A percentile compares a stretch with the other conserved stretches of the same genome.
Conservation (phyloP, 2,329 filamentous ascomycete genomes). For the Aureobasidium melanogenum region DNA sequence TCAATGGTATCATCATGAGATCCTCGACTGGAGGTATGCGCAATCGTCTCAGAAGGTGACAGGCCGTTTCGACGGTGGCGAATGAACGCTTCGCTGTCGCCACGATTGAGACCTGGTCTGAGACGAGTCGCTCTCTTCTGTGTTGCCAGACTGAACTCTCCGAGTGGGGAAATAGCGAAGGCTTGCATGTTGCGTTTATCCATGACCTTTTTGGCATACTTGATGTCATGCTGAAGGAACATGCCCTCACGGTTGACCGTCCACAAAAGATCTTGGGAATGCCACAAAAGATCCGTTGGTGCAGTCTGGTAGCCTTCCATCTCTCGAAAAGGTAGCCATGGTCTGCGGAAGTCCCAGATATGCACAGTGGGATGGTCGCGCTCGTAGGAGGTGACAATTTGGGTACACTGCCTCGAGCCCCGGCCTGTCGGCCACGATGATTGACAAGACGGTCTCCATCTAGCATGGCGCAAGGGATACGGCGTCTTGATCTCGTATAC, state of each 20-base stretch:
- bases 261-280: slow-evolving; percentile 56
- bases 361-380: slow-evolving; percentile 52
- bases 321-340: slow-evolving; percentile 53
- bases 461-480: slow-evolving; percentile 52
- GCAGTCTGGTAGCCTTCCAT: slow-evolving; percentile 47
- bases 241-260: slow-evolving; percentile 53
- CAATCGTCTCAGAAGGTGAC: not conserved
- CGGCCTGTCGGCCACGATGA: slow-evolving; percentile 42
- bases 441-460: slow-evolving; percentile 54
- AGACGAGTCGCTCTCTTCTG: slow-evolving; percentile 37
- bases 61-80: not conserved
- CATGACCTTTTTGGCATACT: slow-evolving; percentile 50
- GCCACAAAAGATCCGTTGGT: slow-evolving; percentile 54
- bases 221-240: slow-evolving; percentile 55
- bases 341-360: slow-evolving; percentile 56
- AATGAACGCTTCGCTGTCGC: slow-evolving; percentile 8
- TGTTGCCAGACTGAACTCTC: slow-evolving; percentile 46
- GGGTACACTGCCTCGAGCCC: slow-evolving; percentile 51
- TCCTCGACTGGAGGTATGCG: not conserved
- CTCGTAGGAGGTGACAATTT: slow-evolving; percentile 55
- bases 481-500: slow-evolving; percentile 51
- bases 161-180: slow-evolving; percentile 48
- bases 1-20: slow-evolving; percentile 50
- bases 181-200: slow-evolving; percentile 49
- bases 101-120: slow-evolving; percentile 1